Conservation (phyloP, 306 rosid genomes). For the Luffa aegyptiaca region DNA sequence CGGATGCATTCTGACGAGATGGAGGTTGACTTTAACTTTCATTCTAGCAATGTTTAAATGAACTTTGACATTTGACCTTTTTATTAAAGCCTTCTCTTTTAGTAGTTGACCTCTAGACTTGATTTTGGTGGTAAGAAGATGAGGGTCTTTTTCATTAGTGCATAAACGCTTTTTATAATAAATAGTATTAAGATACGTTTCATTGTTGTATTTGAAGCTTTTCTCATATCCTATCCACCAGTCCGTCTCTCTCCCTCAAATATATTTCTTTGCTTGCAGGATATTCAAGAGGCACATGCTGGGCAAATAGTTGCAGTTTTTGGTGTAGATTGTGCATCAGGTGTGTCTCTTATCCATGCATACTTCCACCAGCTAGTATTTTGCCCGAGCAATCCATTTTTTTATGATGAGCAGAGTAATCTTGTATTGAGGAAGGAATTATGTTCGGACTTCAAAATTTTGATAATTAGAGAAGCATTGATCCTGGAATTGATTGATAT, state of each 20-base stretch:
- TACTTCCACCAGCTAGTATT: background rate
- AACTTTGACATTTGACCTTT: background rate
- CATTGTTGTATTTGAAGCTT: background rate
- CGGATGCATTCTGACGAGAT: slow-evolving; percentile 94
- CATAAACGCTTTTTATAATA: background rate
- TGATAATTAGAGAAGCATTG: background rate
- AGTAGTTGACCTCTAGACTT: background rate
- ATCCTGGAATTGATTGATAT: background rate
- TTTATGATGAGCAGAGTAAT: background rate
- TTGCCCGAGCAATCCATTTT: background rate
- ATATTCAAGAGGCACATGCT: slow-evolving; percentile 95
- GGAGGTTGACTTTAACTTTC: slow-evolving; percentile 55
- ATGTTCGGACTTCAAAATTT: background rate
- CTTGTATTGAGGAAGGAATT: background rate
- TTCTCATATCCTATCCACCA: background rate
- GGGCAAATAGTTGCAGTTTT: slow-evolving; percentile 99
- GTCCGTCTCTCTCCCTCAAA: background rate
- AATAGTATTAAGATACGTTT: background rate
- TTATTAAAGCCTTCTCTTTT: background rate
- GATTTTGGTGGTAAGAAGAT: background rate
- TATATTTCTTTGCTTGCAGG: slow-evolving; percentile 32
- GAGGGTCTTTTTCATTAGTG: background rate
- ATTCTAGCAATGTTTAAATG: background rate
- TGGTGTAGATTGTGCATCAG: slow-evolving; percentile 99
- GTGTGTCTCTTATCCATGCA: slow-evolving; percentile 29